Conservation (phyloP, 2,329 filamentous ascomycete genomes). For the Colletotrichum tanaceti region DNA sequence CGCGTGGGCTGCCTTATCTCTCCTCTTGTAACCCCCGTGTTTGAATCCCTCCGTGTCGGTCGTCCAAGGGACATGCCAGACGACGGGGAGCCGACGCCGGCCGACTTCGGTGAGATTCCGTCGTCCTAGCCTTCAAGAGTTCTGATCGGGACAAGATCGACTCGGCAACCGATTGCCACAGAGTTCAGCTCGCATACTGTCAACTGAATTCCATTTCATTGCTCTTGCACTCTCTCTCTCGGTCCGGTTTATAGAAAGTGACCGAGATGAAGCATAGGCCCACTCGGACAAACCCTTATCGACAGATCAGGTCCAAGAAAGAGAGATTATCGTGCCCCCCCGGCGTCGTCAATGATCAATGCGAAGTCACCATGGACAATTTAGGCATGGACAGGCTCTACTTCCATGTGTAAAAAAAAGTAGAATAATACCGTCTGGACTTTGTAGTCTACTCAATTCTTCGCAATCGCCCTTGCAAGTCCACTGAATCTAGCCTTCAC, state of each 20-base stretch:
- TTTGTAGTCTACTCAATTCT: conserved; percentile 34
- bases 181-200: too few relatives aligned
- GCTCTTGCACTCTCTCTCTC: too few relatives aligned
- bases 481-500: conserved; percentile 18
- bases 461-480: conserved; percentile 24
- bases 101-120: not conserved
- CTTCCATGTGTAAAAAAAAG: not conserved
- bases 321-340: not conserved
- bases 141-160: not conserved
- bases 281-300: not conserved
- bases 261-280: not conserved
- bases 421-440: conserved; percentile 15
- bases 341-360: not conserved
- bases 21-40: too few relatives aligned
- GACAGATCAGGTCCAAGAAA: not conserved
- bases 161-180: not conserved
- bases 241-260: not conserved
- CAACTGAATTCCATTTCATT: too few relatives aligned
- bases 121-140: not conserved
- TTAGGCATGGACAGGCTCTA: too few relatives aligned
- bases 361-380: not conserved
- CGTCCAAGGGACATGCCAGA: not conserved
- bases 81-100: not conserved
- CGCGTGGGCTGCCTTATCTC: too few relatives aligned
- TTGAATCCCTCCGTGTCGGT: not conserved